These are phyloP conservation scores for Warburgia ugandensis DNA, from an alignment of 164 flowering plant species.

Conservation along the genomic window DNA sequence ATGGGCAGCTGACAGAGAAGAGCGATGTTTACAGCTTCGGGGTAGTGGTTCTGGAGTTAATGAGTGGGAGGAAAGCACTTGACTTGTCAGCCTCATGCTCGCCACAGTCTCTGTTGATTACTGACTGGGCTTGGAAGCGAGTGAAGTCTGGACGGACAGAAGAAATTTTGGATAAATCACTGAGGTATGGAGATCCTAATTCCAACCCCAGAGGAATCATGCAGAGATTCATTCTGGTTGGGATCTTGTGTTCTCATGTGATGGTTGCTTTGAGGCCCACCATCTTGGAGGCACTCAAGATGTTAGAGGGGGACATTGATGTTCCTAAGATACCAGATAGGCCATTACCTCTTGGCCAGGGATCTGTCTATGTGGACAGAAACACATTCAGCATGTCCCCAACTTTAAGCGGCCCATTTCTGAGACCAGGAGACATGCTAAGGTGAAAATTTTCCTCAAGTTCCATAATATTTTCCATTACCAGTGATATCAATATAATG, in stretches of 20 bases:
- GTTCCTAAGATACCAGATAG: slow-evolving; percentile 72
- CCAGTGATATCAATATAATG: neutral
- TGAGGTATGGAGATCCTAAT: slow-evolving; percentile 27
- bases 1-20: slow-evolving; percentile 82
- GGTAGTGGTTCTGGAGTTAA: slow-evolving; percentile 62
- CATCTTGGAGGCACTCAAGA: slow-evolving; percentile 60
- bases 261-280: slow-evolving; percentile 86
- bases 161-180: slow-evolving; percentile 40
- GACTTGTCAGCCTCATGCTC: slow-evolving; percentile 40
- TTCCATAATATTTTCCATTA: neutral
- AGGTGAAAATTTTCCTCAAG: slow-evolving; percentile 21
- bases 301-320: slow-evolving; percentile 90
- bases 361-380: slow-evolving; percentile 22
- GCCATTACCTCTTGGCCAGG: slow-evolving; percentile 54
- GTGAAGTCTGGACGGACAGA: slow-evolving; percentile 51
- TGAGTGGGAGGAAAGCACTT: slow-evolving; percentile 81
- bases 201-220: slow-evolving; percentile 45
- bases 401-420: slow-evolving; percentile 30
- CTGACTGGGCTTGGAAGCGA: slow-evolving; percentile 84
- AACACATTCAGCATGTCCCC: slow-evolving; percentile 49
- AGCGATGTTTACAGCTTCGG: slow-evolving; percentile 91
- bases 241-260: slow-evolving; percentile 80
- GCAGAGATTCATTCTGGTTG: slow-evolving; percentile 72
- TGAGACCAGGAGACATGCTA: slow-evolving; percentile 44
- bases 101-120: slow-evolving; percentile 40